Evolutionary conservation across 371 early-diverging fungal species (phyloP).

Genomic region (Rhizopus sp.): DNA sequence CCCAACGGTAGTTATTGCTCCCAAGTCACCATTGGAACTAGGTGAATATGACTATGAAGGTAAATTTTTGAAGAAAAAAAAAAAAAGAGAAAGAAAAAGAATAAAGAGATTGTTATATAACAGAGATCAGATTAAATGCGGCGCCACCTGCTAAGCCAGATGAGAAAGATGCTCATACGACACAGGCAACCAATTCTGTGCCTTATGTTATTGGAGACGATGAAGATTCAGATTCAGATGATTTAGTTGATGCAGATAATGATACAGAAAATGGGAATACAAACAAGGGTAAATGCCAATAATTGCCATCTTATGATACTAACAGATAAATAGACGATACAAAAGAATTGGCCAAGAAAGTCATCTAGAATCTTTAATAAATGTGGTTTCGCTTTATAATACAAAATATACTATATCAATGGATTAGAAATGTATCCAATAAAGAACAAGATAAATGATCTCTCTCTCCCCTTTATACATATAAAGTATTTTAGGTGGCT

Average conservation of each 20-base stretch:
- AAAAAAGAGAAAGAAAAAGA: not conserved
- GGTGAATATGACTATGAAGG: constrained; percentile 32
- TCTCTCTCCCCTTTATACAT: no score
- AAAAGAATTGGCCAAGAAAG: not conserved
- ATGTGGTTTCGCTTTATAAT: no score
- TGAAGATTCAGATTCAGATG: constrained; percentile 18
- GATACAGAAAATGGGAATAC: constrained; percentile 6
- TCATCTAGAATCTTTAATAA: no score
- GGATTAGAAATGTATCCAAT: no score
- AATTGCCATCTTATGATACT: not conserved
- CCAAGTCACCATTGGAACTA: constrained; percentile 25
- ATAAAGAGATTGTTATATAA: not conserved
- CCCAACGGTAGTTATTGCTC: constrained; percentile 24
- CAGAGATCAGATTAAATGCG: constrained; percentile 23
- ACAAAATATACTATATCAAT: no score
- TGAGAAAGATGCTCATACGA: not conserved
- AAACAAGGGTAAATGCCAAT: not conserved
- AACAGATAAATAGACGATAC: not conserved
- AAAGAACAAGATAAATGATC: no score
- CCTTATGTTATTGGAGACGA: constrained; percentile 31
- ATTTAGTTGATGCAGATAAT: constrained; percentile 14
- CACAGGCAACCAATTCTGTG: constrained; percentile 7
- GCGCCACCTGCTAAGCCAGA: constrained; percentile 1
- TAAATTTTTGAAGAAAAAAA: constrained; percentile 2
- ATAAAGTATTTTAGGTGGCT: no score